Evolutionary conservation across 106 monocot genomes (phyloP), one percentile per base, ranked within the genome.

Genomic region (Iris macrosiphon): DNA sequence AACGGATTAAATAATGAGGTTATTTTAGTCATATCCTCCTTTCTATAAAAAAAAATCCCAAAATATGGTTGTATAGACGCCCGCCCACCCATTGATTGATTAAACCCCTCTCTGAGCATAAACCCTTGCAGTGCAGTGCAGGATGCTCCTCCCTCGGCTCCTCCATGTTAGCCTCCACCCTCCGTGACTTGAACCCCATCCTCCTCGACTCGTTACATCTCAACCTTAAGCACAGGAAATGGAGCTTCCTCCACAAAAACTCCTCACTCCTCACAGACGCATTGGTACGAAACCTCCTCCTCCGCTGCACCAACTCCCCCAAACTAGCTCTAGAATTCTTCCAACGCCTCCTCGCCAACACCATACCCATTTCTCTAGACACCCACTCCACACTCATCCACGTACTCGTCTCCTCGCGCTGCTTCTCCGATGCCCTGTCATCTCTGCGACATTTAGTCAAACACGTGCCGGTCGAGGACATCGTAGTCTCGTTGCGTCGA

Each of bases 401-500:
- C 29, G 59, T 66, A 3, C 30, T 77, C 8, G 35, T 67, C 18
- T 35, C 49, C 0, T 31, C 34, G 15, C 66, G 59, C 40, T 43
- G 53, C 67, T 78, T 78, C 39, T 57, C 61, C 14, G 71, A 72
- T 20, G 61, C 61, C 5, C 14, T 78, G 19, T 6, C 16, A 16
- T 9, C 67, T 13, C 57, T 78, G 57, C 55, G 42, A 22, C 26
- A 40, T 17, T 25, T 66, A n/a, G 67, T 72, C 24, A 49, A 49
- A 13, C 38, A 57, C 1, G 27, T 24, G 8, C 47, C 31, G 17
- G n/a, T n/a, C n/a, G n/a, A n/a, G n/a, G n/a, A n/a, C n/a, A n/a
- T n/a, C n/a, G n/a, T n/a, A n/a, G n/a, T n/a, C n/a, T n/a, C n/a
- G n/a, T n/a, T n/a, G n/a, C n/a, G n/a, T n/a, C n/a, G n/a, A n/a